Conservation (phyloP, 2,329 filamentous ascomycete species). For the Pseudocercospora macadamiae region DNA sequence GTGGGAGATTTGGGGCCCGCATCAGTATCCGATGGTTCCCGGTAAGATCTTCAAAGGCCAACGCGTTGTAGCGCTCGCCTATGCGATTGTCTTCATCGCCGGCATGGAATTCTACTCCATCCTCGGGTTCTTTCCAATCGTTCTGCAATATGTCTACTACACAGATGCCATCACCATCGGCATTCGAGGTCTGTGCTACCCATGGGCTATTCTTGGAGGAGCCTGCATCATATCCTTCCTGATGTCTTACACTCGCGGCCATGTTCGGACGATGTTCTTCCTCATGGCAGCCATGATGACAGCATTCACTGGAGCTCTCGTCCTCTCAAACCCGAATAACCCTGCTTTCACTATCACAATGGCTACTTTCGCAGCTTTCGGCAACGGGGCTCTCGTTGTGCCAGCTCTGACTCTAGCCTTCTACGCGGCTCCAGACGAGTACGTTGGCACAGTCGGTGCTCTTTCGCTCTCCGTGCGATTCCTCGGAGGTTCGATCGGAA, state of each 20-base stretch:
- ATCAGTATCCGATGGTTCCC: slow-evolving; percentile 36
- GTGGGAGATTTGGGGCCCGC: slow-evolving; percentile 32
- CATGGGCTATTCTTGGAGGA: slow-evolving; percentile 63
- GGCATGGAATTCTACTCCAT: slow-evolving; percentile 42
- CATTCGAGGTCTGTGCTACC: slow-evolving; percentile 64
- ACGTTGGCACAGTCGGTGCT: slow-evolving; percentile 69
- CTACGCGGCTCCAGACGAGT: slow-evolving; percentile 64
- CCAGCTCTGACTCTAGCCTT: slow-evolving; percentile 67
- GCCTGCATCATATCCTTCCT: slow-evolving; percentile 62
- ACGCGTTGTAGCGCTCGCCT: slow-evolving; percentile 38
- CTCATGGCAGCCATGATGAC: slow-evolving; percentile 66
- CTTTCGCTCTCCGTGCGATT: slow-evolving; percentile 69
- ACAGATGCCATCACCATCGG: slow-evolving; percentile 66
- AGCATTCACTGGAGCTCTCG: slow-evolving; percentile 47
- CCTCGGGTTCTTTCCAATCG: slow-evolving; percentile 63
- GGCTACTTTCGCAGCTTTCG: slow-evolving; percentile 63
- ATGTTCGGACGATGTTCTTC: slow-evolving; percentile 63
- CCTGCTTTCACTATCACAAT: slow-evolving; percentile 45
- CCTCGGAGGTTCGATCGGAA: slow-evolving; percentile 64
- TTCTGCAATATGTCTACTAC: slow-evolving; percentile 66
- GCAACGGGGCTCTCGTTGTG: slow-evolving; percentile 68
- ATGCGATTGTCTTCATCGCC: slow-evolving; percentile 40
- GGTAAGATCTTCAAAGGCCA: slow-evolving; percentile 33
- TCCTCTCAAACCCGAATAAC: slow-evolving; percentile 31
- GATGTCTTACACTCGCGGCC: slow-evolving; percentile 60